A percentile compares a stretch with the other conserved stretches of the same genome.
These are phyloP conservation scores for Rhypophila decipiens DNA, from an alignment of 495 filamentous ascomycete species.

Conservation along the genomic window DNA sequence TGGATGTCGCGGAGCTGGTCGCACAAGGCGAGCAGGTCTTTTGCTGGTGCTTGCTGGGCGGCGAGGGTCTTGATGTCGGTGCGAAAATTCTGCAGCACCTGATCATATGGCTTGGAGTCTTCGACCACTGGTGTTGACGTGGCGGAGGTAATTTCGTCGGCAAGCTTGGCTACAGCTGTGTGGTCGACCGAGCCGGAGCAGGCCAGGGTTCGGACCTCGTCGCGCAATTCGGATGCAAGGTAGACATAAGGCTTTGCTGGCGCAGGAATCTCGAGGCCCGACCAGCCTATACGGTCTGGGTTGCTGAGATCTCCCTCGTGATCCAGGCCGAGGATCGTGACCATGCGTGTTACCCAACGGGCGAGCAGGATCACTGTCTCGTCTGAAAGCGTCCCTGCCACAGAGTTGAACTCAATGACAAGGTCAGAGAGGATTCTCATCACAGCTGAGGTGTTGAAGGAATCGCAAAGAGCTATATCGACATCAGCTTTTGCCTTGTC, in stretches of 20 bases:
- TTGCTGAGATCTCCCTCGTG: conserved; percentile 34
- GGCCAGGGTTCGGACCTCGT: conserved; percentile 49
- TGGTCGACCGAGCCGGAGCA: conserved; percentile 21
- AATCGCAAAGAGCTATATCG: conserved; percentile 59
- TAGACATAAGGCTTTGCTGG: conserved; percentile 47
- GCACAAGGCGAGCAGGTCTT: conserved; percentile 53
- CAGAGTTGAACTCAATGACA: conserved; percentile 57
- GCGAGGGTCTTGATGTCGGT: conserved; percentile 25
- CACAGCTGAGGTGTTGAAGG: conserved; percentile 64
- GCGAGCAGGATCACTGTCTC: conserved; percentile 44
- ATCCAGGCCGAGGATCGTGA: conserved; percentile 68
- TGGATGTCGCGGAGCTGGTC: conserved; percentile 61
- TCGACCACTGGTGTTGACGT: conserved; percentile 8
- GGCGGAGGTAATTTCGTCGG: conserved; percentile 7
- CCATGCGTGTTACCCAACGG: conserved; percentile 61
- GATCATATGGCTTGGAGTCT: conserved; percentile 11
- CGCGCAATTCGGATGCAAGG: conserved; percentile 51
- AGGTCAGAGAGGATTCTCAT: conserved; percentile 61
- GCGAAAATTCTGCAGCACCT: conserved; percentile 18
- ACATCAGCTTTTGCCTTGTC: conserved; percentile 49
- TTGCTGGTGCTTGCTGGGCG: conserved; percentile 36
- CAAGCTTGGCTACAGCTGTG: conserved; percentile 13
- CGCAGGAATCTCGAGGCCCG: conserved; percentile 51
- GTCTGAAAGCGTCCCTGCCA: conserved; percentile 41
- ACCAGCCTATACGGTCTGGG: conserved; percentile 61